Base-by-base conservation (phyloP, 2,329 filamentous ascomycete genomes). In the Nigrograna mackinnonii region DNA sequence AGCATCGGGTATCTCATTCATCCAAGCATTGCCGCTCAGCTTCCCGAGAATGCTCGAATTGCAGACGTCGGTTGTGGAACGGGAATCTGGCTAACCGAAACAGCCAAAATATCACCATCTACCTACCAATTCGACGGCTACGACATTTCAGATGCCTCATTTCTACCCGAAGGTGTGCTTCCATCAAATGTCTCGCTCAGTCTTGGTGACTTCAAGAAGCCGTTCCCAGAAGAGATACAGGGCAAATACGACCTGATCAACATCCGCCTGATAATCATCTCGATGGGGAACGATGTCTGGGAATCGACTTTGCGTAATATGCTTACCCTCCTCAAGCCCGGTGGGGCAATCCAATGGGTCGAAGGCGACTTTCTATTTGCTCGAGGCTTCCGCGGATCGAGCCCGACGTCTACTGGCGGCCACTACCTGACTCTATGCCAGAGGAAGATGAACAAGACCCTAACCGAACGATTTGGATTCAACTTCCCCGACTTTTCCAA, bases 41-140 rank as follows among this genome's bases (percentile, higher is more conserved):
- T 62, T 0, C 57, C 58, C 9, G 19, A 38, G 6, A 48, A 55
- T 28, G 57, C 61, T 4, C 48, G 50, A 2, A 60, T 66, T 35
- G 60, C 60, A 34, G 62, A 66, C 39, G 37, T 66, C 33, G 61
- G 55, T 17, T 57, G 55, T 7, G 62, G 62, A 0, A 64, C 61
- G 1, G 61, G 61, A 13, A 60, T 64, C 34, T 66, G 60, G 61
- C 49, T 58, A 14, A 45, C 44, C 11, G 60, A 62, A 24, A 31
- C 59, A 16, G 47, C 57, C 7, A 44, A 45, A 19, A 30, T 35
- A 14, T 54, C 50, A 2, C 55, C 58, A 2, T 31, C 54, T 1
- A 56, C 50, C 12, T 52, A 59, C 38, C 40, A 44, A 3, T 58
- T 63, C 45, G 42, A 51, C 30, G 61, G 62, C 39, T 60, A 54